Conservation (phyloP, 2,329 filamentous ascomycete species). For the Helotiales sp. region DNA sequence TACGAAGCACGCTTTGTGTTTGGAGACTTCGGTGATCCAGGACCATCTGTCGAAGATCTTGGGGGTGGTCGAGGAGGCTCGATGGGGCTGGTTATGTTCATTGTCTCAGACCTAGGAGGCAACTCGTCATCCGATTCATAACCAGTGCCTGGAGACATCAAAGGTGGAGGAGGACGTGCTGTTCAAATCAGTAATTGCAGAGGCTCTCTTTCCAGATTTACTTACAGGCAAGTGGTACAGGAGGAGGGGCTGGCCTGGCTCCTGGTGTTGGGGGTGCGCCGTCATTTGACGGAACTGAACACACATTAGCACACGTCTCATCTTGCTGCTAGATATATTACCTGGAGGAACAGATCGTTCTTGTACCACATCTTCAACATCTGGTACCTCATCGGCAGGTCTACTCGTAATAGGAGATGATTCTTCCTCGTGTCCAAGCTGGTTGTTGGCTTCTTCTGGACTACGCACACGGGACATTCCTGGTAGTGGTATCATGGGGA, state of each 20-base stretch:
- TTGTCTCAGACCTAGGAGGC: constrained; percentile 54
- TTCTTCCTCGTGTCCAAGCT: constrained; percentile 39
- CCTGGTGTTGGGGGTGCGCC: constrained; percentile 37
- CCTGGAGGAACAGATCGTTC: constrained; percentile 37
- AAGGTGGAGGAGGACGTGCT: constrained; percentile 63
- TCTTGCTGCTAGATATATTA: constrained; percentile 12
- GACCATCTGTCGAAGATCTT: constrained; percentile 39
- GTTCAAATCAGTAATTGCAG: constrained; percentile 30
- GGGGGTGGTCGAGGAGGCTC: constrained; percentile 48
- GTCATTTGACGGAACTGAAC: constrained; percentile 31
- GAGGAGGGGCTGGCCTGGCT: constrained; percentile 55
- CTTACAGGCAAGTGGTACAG: constrained; percentile 63
- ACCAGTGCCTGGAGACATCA: constrained; percentile 70
- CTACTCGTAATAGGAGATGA: constrained; percentile 50
- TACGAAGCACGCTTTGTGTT: constrained; percentile 36
- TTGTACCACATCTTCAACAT: constrained; percentile 52
- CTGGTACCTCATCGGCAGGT: constrained; percentile 48
- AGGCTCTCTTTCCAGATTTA: constrained; percentile 21
- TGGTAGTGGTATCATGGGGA: constrained; percentile 67
- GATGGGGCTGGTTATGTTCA: constrained; percentile 41
- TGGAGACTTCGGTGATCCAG: constrained; percentile 45
- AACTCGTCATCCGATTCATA: constrained; percentile 91
- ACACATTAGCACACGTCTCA: constrained; percentile 10
- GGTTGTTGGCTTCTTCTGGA: constrained; percentile 47
- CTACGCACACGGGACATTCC: constrained; percentile 63